Evolutionary conservation across 1,139 yeast genomes (phyloP).

Genomic region (Geotrichum siamense): DNA sequence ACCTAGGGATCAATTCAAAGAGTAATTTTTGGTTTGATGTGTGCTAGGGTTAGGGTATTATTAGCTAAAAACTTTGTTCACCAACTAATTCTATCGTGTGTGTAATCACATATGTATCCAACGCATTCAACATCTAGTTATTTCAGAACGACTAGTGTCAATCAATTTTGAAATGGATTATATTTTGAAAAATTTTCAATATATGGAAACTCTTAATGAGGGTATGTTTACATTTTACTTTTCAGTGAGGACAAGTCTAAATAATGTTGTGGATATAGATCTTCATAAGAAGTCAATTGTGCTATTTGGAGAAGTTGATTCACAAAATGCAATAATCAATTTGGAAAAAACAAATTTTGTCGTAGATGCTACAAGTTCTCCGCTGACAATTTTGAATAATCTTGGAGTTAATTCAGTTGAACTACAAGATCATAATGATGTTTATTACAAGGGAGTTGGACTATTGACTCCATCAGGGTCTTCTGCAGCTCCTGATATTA

Average conservation of each 20-base stretch:
- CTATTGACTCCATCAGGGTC: constrained; percentile 45
- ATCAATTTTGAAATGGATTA: constrained; percentile 8
- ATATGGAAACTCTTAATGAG: constrained; percentile 24
- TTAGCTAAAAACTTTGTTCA: too few relatives aligned
- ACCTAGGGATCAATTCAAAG: too few relatives aligned
- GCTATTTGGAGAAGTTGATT: constrained; percentile 58
- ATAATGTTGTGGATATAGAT: constrained; percentile 30
- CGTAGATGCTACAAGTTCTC: constrained; percentile 19
- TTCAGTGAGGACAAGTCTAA: neutral
- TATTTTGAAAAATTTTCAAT: constrained; percentile 19
- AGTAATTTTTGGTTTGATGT: too few relatives aligned
- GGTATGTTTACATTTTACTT: constrained; percentile 18
- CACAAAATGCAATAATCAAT: constrained; percentile 58
- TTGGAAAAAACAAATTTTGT: constrained; percentile 66
- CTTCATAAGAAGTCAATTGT: constrained; percentile 59
- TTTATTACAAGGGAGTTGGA: constrained; percentile 74
- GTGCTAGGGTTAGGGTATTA: too few relatives aligned
- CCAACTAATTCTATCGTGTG: too few relatives aligned
- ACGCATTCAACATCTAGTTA: too few relatives aligned
- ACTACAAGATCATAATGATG: constrained; percentile 62
- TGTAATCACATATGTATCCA: too few relatives aligned
- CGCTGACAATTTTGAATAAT: constrained; percentile 24
- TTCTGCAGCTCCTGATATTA: constrained; percentile 48
- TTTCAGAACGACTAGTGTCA: too few relatives aligned
- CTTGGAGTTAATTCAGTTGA: constrained; percentile 35